Percentiles rank a stretch among this genome's conserved stretches.
Evolutionary conservation across 352 stramenopile species (phyloP).

Genomic region (Phytophthora pisi): DNA sequence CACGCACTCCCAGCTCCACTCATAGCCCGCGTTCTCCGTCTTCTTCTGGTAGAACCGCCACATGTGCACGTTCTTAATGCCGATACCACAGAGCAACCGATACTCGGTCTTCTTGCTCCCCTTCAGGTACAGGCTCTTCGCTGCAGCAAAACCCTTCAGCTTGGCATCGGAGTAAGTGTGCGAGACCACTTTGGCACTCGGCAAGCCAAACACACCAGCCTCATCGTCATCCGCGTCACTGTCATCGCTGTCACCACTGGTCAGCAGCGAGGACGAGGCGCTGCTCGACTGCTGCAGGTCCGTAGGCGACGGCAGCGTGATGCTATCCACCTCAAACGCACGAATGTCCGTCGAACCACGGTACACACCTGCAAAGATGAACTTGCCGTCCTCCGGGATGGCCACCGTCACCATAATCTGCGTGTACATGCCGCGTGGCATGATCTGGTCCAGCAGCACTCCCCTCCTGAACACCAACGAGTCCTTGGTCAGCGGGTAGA

Average conservation of each 20-base stretch:
- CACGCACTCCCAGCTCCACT: conserved; percentile 84
- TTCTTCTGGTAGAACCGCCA: conserved; percentile 79
- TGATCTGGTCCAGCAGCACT: conserved; percentile 83
- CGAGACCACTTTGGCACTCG: conserved; percentile 54
- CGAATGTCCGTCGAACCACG: conserved; percentile 87
- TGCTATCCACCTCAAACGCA: conserved; percentile 83
- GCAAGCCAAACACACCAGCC: conserved; percentile 38
- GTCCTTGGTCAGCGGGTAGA: conserved; percentile 72
- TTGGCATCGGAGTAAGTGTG: conserved; percentile 86
- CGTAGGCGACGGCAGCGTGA: conserved; percentile 53
- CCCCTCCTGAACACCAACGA: conserved; percentile 68
- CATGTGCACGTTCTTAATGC: conserved; percentile 89
- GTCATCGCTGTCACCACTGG: conserved; percentile 29
- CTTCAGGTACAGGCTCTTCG: conserved; percentile 62
- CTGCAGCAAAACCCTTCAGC: conserved; percentile 83
- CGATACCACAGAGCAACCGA: conserved; percentile 78
- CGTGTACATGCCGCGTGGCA: conserved; percentile 81
- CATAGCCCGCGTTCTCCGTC: conserved; percentile 4
- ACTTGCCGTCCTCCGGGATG: conserved; percentile 77
- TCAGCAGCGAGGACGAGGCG: conserved; percentile 12
- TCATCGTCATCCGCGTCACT: conserved; percentile 42
- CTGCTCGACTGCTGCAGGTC: conserved; percentile 19
- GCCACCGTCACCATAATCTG: conserved; percentile 82
- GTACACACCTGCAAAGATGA: conserved; percentile 88
- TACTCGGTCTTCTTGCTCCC: conserved; percentile 65